A percentile compares a stretch with the other conserved stretches of the same genome.
Conservation (phyloP, 164 flowering plant genomes). For the Sextonia rubra region DNA sequence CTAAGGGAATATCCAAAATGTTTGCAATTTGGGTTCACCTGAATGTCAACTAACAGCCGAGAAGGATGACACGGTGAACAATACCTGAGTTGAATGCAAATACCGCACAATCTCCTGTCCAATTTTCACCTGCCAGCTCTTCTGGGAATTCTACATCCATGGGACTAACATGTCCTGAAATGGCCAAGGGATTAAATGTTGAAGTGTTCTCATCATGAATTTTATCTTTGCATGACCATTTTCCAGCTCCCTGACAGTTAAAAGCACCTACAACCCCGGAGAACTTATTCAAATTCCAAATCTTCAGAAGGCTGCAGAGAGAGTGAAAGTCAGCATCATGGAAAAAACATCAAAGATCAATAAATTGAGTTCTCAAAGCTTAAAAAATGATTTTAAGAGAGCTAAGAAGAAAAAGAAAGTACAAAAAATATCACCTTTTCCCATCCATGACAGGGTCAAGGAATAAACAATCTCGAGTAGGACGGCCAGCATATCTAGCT, state of each 20-base stretch:
- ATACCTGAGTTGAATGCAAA: slow-evolving; percentile 60
- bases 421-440: slow-evolving; percentile 31
- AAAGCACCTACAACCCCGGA: slow-evolving; percentile 72
- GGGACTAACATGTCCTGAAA: slow-evolving; percentile 45
- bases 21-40: neutral
- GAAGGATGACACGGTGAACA: neutral
- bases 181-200: slow-evolving; percentile 5
- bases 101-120: slow-evolving; percentile 62
- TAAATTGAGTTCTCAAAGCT: neutral
- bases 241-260: slow-evolving; percentile 88
- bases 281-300: slow-evolving; percentile 79
- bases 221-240: slow-evolving; percentile 49
- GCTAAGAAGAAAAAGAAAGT: neutral
- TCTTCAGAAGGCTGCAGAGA: slow-evolving; percentile 31
- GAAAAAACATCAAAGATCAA: neutral
- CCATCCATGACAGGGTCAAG: slow-evolving; percentile 71
- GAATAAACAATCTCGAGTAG: slow-evolving; percentile 62
- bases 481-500: slow-evolving; percentile 61
- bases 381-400: neutral
- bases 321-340: neutral
- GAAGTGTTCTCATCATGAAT: neutral
- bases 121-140: slow-evolving; percentile 53
- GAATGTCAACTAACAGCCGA: neutral
- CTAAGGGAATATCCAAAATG: neutral
- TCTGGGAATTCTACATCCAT: slow-evolving; percentile 54